Conservation (phyloP, 495 filamentous ascomycete genomes). For the Talaromyces nanjingensis region DNA sequence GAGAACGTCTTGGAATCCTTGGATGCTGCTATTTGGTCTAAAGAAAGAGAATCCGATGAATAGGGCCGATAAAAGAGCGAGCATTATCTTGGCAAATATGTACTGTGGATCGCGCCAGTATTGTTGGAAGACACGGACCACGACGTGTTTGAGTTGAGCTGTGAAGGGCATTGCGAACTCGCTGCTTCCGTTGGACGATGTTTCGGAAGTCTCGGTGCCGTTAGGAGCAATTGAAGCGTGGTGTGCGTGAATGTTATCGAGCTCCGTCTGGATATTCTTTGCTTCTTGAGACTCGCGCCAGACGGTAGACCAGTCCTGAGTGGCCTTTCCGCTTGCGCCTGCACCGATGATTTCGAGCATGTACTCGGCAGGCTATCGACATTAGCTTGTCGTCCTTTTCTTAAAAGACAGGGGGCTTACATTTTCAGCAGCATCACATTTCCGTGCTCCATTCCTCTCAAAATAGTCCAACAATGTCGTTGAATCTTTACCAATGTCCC, state of each 20-base stretch:
- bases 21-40: conserved; percentile 31
- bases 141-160: conserved; percentile 40
- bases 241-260: conserved; percentile 56
- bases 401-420: background rate
- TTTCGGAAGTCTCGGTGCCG: conserved; percentile 14
- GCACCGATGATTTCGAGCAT: conserved; percentile 94
- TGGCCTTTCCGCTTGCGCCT: conserved; percentile 69
- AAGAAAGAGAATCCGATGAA: conserved; percentile 59
- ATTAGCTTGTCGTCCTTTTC: conserved; percentile 22
- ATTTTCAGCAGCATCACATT: conserved; percentile 60
- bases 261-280: conserved; percentile 52
- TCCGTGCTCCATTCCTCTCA: conserved; percentile 65
- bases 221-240: conserved; percentile 15
- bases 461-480: conserved; percentile 70
- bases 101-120: conserved; percentile 42
- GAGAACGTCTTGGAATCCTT: conserved; percentile 45
- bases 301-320: conserved; percentile 74
- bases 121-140: conserved; percentile 26
- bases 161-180: conserved; percentile 48
- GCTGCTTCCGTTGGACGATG: background rate
- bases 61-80: conserved; percentile 43
- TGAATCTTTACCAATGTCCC: conserved; percentile 78
- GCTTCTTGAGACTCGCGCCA: conserved; percentile 74
- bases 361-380: conserved; percentile 86
- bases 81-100: conserved; percentile 29